These are phyloP conservation scores for Cryphonectria japonica DNA, from an alignment of 2,329 filamentous ascomycete genomes.

Conservation along the genomic window DNA sequence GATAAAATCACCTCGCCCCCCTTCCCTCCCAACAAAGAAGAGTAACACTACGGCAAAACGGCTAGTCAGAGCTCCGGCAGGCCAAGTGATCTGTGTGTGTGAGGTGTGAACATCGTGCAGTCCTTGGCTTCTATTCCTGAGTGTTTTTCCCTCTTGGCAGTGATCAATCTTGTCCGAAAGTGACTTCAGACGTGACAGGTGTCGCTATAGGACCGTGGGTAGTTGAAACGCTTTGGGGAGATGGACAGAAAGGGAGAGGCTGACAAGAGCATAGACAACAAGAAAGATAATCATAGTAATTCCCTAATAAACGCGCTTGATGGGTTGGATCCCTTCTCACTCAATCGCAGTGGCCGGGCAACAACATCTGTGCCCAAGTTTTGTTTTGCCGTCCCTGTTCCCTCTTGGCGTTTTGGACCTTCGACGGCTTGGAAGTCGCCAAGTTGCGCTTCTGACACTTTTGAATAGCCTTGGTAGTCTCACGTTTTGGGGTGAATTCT, in stretches of 20 bases:
- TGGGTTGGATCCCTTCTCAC: too few relatives aligned
- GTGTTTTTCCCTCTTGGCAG: constrained; percentile 18
- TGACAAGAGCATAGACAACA: background rate
- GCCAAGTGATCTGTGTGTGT: constrained; percentile 27
- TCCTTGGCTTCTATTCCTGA: constrained; percentile 22
- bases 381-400: constrained; percentile 3
- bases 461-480: constrained; percentile 14
- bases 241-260: constrained; percentile 15
- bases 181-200: constrained; percentile 19
- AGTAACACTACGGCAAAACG: constrained; percentile 7
- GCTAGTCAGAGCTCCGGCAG: constrained; percentile 22
- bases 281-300: background rate
- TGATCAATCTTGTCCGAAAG: constrained; percentile 17
- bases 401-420: constrained; percentile 26
- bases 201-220: background rate
- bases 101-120: constrained; percentile 6
- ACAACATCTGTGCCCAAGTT: background rate
- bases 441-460: constrained; percentile 26
- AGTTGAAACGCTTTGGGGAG: constrained; percentile 20
- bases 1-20: too few relatives aligned
- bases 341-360: background rate
- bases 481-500: constrained; percentile 2
- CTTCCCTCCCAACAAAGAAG: too few relatives aligned
- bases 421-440: constrained; percentile 22
- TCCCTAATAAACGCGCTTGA: background rate